Evolutionary conservation across 495 filamentous ascomycete genomes (phyloP).

Genomic region (Xylaria longipes): DNA sequence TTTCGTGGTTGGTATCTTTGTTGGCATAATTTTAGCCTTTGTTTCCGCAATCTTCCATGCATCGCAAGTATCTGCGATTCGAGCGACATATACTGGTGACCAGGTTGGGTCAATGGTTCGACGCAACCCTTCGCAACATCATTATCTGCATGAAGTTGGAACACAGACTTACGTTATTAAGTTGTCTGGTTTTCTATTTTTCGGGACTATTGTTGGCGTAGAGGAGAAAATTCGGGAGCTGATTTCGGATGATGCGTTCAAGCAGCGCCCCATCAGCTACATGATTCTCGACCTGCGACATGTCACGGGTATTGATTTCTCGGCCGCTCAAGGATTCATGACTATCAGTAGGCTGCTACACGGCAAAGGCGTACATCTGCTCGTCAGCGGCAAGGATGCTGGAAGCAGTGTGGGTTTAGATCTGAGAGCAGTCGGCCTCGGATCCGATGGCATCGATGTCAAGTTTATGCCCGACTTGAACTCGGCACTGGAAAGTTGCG

Average conservation of each 20-base stretch:
- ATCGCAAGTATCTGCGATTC: slow-evolving; percentile 83
- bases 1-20: slow-evolving; percentile 90
- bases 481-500: slow-evolving; percentile 88
- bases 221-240: slow-evolving; percentile 83
- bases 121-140: slow-evolving; percentile 85
- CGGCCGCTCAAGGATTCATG: slow-evolving; percentile 91
- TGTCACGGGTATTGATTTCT: slow-evolving; percentile 94
- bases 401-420: slow-evolving; percentile 76
- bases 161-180: slow-evolving; percentile 89
- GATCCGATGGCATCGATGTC: slow-evolving; percentile 68
- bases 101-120: slow-evolving; percentile 90
- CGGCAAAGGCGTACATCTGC: slow-evolving; percentile 74
- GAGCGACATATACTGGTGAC: slow-evolving; percentile 84
- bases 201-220: slow-evolving; percentile 93
- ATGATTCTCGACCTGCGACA: slow-evolving; percentile 88
- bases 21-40: slow-evolving; percentile 91
- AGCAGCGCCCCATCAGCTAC: slow-evolving; percentile 78
- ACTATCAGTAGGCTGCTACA: slow-evolving; percentile 84
- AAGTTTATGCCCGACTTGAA: slow-evolving; percentile 89
- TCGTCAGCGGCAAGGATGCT: slow-evolving; percentile 79
- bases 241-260: slow-evolving; percentile 82
- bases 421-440: slow-evolving; percentile 80
- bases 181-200: slow-evolving; percentile 91
- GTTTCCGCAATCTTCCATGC: slow-evolving; percentile 89
- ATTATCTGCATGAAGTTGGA: slow-evolving; percentile 83